Base-by-base conservation (phyloP, 495 filamentous ascomycete genomes). In the Astrocystis sublimbata region DNA sequence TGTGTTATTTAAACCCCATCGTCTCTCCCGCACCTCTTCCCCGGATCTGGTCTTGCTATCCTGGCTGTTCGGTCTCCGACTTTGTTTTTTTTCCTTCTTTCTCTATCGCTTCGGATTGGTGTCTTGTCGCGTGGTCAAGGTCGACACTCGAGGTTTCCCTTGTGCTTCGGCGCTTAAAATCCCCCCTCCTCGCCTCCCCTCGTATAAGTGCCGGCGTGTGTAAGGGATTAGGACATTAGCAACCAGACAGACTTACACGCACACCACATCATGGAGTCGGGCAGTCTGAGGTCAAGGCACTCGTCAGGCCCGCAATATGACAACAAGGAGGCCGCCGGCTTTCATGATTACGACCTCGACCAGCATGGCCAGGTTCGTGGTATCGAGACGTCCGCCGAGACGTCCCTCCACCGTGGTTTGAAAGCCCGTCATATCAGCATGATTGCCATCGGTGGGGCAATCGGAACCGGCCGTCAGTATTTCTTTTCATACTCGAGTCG, bases 401-500 rank as follows among this genome's bases (percentile, higher is more conserved):
- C 71, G 36, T 63, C 68, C n/a, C 68, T 92, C 17, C 86, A 86
- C 51, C 83, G 86, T 38, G 82, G 82, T 5, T 74, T 92, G 47
- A 83, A 85, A 61, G 81, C 88, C 2, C 81, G 87, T 31, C 88
- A 91, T 58, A 84, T 91, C 64, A 86, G 86, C 65, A 86, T 92
- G 85, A 93, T 96, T 81, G 91, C 91, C 4, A 91, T 96, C 65
- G 91, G 91, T 28, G 89, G 89, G 47, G 91, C 91, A 10, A 90
- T 96, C 63, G 91, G 90, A 62, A 92, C 89, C 33, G 88, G 86
- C 23, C 49, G 60, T 62, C 40, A 4, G 51, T 56, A 15, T n/a
- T 30, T 24, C 26, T 21, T 15, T 21, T 26, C 5, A 7, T 23
- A 33, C 26, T n/a, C 23, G 4, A 19, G 40, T 23, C 31, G 8